Percentiles rank a stretch among this genome's conserved stretches.
phyloP scores from a whole-genome alignment of 2,329 filamentous ascomycete genomes.

The Epichloe sylvatica region DNA sequence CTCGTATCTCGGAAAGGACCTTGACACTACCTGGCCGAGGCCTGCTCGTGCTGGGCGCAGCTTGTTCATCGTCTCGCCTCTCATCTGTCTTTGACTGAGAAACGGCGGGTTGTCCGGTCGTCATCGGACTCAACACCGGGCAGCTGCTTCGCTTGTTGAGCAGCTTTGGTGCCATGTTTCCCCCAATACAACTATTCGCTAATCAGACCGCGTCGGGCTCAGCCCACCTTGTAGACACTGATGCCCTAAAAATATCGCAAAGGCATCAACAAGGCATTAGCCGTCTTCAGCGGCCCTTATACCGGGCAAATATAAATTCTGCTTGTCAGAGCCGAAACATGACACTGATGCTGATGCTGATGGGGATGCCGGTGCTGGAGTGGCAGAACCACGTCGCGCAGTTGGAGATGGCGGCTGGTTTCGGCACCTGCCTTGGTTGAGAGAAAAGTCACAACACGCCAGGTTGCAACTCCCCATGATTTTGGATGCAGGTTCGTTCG shows the following conservation, averaged over 20 bases:
- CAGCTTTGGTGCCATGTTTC: constrained; percentile 15
- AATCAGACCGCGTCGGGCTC: background rate
- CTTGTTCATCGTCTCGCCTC: constrained; percentile 2
- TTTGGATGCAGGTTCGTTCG: background rate
- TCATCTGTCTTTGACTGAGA: background rate
- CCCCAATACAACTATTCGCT: background rate
- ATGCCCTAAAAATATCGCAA: background rate
- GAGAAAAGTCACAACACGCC: background rate
- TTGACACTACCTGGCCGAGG: constrained; percentile 16
- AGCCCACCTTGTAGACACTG: background rate
- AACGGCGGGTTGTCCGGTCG: background rate
- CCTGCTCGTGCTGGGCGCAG: constrained; percentile 9
- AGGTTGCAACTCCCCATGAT: background rate
- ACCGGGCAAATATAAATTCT: background rate
- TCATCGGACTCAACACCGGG: constrained; percentile 10
- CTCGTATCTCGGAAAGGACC: constrained; percentile 23
- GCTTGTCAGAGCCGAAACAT: background rate
- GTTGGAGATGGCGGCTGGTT: background rate
- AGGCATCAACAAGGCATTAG: background rate
- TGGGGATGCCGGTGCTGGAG: background rate
- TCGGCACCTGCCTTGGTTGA: background rate
- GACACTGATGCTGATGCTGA: constrained; percentile 1
- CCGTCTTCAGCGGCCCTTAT: background rate
- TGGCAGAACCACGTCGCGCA: background rate
- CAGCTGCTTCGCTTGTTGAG: constrained; percentile 15